Conservation (phyloP, 2,329 filamentous ascomycete genomes). For the Talaromyces pinophilus region DNA sequence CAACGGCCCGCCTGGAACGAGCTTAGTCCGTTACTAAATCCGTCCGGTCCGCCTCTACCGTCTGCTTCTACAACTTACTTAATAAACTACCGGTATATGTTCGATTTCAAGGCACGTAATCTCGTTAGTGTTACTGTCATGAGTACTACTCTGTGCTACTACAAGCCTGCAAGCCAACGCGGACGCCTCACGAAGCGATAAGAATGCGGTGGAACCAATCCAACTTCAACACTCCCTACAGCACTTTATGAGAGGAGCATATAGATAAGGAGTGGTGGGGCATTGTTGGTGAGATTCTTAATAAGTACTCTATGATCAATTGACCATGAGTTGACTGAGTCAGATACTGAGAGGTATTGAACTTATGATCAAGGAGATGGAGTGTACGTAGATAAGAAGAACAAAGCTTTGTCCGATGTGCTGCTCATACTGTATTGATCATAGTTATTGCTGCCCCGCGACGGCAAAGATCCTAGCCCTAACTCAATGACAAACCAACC, state of each 20-base stretch:
- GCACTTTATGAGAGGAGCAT: background rate
- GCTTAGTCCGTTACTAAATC: background rate
- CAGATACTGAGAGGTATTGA: background rate
- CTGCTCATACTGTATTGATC: too few species aligned
- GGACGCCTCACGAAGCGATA: background rate
- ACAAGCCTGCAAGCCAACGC: background rate
- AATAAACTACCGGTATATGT: too few species aligned
- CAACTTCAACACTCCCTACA: background rate
- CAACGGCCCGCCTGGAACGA: slow-evolving; percentile 8
- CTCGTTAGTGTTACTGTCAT: background rate
- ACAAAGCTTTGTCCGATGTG: background rate
- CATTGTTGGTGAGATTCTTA: background rate
- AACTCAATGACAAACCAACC: background rate
- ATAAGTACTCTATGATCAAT: background rate
- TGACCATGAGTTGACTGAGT: background rate
- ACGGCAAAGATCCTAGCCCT: background rate
- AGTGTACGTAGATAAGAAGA: background rate
- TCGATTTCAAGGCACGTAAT: slow-evolving; percentile 6
- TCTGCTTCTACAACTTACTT: too few species aligned
- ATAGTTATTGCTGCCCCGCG: background rate
- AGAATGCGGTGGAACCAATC: background rate
- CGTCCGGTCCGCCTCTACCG: background rate
- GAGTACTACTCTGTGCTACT: background rate
- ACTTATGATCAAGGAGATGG: background rate
- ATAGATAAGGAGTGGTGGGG: background rate